Conservation (phyloP, 805 yeast genomes). For the Lipomyces yamadae region DNA sequence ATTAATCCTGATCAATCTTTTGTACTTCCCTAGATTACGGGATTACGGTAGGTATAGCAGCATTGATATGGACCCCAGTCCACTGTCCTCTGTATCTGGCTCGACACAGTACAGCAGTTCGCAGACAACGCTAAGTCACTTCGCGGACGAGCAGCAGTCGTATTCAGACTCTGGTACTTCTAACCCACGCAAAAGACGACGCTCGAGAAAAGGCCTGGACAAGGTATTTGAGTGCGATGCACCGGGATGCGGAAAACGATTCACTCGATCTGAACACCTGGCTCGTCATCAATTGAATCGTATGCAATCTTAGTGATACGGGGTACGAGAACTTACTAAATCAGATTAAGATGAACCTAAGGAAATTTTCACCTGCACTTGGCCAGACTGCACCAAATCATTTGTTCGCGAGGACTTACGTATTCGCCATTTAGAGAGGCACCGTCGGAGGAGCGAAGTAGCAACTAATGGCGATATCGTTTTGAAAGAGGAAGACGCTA, state of each 20-base stretch:
- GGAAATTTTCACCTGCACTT: conserved; percentile 44
- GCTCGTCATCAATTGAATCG: conserved; percentile 43
- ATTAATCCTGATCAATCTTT: background rate
- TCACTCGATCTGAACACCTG: conserved; percentile 41
- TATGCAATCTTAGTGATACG: conserved; percentile 11
- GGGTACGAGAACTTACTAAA: background rate
- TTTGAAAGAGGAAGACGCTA: background rate
- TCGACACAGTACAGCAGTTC: background rate
- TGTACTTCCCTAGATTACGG: background rate
- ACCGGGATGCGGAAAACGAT: conserved; percentile 40
- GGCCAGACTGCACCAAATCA: conserved; percentile 44
- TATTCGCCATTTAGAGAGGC: conserved; percentile 46
- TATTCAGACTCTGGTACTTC: background rate
- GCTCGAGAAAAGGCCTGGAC: conserved; percentile 42
- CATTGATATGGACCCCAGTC: background rate
- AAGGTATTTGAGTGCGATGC: conserved; percentile 42
- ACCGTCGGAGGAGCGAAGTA: conserved; percentile 34
- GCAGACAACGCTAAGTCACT: background rate
- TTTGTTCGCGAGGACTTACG: conserved; percentile 48
- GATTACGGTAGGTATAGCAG: background rate
- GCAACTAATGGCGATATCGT: conserved; percentile 6
- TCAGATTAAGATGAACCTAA: conserved; percentile 42
- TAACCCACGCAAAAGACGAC: conserved; percentile 31
- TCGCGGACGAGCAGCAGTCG: background rate
- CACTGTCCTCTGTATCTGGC: background rate